Evolutionary conservation across 768 basidiomycete species (phyloP), one percentile per base, ranked within the genome.

Genomic region (Leccinum rimulosum): DNA sequence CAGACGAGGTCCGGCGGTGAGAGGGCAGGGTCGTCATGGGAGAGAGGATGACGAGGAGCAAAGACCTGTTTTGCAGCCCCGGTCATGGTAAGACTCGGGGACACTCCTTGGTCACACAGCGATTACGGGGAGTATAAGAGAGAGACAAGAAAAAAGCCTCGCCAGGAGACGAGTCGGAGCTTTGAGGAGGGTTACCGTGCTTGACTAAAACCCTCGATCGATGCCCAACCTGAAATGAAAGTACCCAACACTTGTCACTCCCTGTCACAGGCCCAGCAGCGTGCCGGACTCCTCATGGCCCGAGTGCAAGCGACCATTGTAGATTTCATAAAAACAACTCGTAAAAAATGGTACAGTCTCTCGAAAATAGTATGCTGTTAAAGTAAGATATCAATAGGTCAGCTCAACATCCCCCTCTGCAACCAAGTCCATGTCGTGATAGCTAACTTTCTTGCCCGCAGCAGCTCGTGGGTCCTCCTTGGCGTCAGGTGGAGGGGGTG

Each of bases 401-500:
- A 86, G 71, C 69, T 86, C 85, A 67, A 84, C 83, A 72, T 84
- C 87, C 40, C 83, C 88, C 80, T 91, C 91, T 30, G 93, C 91
- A 64, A 93, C 91, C 72, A 90, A 78, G 77, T 98, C 95, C 87
- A 97, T 91, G 75, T 98, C 95, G 71, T 93, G 88, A 70, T 98
- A 98, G 76, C 91, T 94, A 56, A 98, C 86, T 73, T 91, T 85
- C 75, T 87, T 89, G 49, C 92, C 92, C 35, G 87, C 90, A 33
- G 90, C 88, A 30, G 95, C 92, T 43, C 95, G 81, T 47, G 95
- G 95, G 72, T 98, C 95, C 73, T 94, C 91, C 75, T 91, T 93
- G 31, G 87, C 91, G 74, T 94, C 90, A 56, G 91, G 86, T 12
- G 93, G 92, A 15, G 92, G 91, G 4, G 91, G 88, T 1, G 90